phyloP scores from a whole-genome alignment of 352 stramenopile genomes.

The Globisporangium acanthophoron region DNA sequence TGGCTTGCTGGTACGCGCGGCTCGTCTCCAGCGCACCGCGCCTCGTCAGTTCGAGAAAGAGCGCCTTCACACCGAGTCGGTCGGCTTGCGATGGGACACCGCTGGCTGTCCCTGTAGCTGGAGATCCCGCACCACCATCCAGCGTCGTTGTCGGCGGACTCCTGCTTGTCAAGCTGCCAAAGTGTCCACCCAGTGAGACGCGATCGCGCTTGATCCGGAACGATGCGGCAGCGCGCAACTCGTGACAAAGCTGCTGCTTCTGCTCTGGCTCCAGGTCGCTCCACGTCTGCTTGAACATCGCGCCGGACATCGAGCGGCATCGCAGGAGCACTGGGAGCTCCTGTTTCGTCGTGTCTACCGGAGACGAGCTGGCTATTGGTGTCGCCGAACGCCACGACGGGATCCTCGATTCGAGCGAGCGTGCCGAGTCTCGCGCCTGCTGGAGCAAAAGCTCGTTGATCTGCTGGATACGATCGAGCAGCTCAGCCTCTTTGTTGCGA shows the following conservation, averaged over 20 bases:
- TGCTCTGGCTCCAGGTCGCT: constrained; percentile 18
- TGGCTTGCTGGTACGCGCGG: constrained; percentile 26
- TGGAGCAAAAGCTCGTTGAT: constrained; percentile 11
- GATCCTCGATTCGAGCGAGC: background rate
- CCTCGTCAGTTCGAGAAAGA: constrained; percentile 31
- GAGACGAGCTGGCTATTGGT: background rate
- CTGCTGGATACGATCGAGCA: constrained; percentile 19
- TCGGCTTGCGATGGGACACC: constrained; percentile 22
- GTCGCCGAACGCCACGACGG: constrained; percentile 5
- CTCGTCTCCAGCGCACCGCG: constrained; percentile 19
- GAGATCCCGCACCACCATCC: background rate
- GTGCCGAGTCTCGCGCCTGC: background rate
- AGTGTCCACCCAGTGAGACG: constrained; percentile 9
- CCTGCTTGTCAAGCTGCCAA: background rate
- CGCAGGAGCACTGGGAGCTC: constrained; percentile 20
- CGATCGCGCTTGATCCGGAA: constrained; percentile 32
- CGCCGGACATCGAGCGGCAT: constrained; percentile 25
- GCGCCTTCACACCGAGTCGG: constrained; percentile 36
- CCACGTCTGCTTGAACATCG: constrained; percentile 27
- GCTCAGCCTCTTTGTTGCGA: constrained; percentile 6
- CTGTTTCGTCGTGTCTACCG: background rate
- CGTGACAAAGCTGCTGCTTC: constrained; percentile 18
- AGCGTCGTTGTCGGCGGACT: background rate
- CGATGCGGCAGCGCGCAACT: constrained; percentile 23
- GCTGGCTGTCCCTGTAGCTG: background rate